A percentile compares a stretch with the other conserved stretches of the same genome.
phyloP scores from a whole-genome alignment of 352 stramenopile species.

The Globisporangium mamillatum region DNA sequence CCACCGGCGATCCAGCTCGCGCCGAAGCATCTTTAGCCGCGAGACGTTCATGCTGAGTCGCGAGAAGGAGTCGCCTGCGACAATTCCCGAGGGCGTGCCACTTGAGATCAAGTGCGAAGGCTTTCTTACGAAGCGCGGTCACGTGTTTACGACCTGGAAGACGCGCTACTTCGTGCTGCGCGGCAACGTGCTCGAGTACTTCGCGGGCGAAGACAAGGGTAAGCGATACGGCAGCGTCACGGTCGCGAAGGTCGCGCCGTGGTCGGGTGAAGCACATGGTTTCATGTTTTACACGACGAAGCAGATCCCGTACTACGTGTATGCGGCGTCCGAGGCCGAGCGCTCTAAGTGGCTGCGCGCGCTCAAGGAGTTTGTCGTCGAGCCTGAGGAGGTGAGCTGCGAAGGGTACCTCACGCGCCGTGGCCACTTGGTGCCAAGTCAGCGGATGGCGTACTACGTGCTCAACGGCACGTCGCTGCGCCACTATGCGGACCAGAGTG shows the following conservation, averaged over 20 bases:
- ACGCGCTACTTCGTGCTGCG: conserved; percentile 87
- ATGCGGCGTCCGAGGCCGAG: conserved; percentile 77
- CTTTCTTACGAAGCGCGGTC: conserved; percentile 84
- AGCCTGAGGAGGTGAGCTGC: conserved; percentile 82
- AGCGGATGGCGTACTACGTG: conserved; percentile 86
- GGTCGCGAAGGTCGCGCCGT: conserved; percentile 83
- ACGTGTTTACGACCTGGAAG: conserved; percentile 91
- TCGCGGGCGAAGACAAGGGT: conserved; percentile 76
- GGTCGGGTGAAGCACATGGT: conserved; percentile 80
- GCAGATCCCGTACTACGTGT: conserved; percentile 89
- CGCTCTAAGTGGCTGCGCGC: conserved; percentile 77
- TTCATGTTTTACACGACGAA: conserved; percentile 92
- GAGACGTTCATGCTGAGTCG: conserved; percentile 77
- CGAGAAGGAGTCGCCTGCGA: conserved; percentile 63
- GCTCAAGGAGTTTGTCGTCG: conserved; percentile 82
- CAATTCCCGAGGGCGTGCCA: conserved; percentile 44
- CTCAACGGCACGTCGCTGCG: conserved; percentile 78
- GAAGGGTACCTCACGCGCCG: conserved; percentile 87
- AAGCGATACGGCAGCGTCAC: conserved; percentile 86
- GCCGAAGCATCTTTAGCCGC: conserved; percentile 72
- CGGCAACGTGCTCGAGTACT: conserved; percentile 84
- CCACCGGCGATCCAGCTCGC: conserved; percentile 49
- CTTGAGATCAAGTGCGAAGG: conserved; percentile 74
- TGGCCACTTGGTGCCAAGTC: conserved; percentile 83
- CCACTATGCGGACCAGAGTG: conserved; percentile 79